Percentiles rank a stretch among this genome's conserved stretches.
phyloP scores from a whole-genome alignment of 1,284 basidiomycete genomes.

The Austroboletus novae-zelandiae region DNA sequence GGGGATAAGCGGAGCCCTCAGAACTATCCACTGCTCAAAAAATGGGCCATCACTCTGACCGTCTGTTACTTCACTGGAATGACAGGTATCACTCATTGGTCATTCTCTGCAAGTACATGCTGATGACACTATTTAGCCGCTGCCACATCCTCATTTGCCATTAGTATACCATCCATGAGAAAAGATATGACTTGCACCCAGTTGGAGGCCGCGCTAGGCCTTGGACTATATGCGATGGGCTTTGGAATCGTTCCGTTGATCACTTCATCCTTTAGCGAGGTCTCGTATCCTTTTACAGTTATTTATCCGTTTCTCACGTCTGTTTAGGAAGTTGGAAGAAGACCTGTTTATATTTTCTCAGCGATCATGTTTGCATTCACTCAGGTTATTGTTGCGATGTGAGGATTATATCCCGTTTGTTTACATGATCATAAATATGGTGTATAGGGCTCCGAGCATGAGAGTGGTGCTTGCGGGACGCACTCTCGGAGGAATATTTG shows the following conservation, averaged over 20 bases:
- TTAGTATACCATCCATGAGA: conserved; percentile 39
- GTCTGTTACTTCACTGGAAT: conserved; percentile 19
- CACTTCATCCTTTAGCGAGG: conserved; percentile 47
- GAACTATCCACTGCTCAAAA: conserved; percentile 19
- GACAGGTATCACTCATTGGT: conserved; percentile 8
- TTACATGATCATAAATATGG: neutral
- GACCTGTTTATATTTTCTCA: conserved; percentile 44
- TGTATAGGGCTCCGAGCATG: conserved; percentile 28
- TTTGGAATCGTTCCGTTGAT: conserved; percentile 47
- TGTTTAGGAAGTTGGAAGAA: conserved; percentile 43
- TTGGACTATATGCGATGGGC: conserved; percentile 43
- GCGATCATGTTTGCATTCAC: conserved; percentile 38
- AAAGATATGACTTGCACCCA: conserved; percentile 38
- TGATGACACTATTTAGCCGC: conserved; percentile 24
- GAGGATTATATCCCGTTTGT: conserved; percentile 16
- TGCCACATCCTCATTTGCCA: conserved; percentile 40
- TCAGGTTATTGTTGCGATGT: conserved; percentile 41
- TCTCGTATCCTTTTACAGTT: conserved; percentile 1
- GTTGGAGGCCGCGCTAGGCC: conserved; percentile 36
- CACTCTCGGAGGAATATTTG: conserved; percentile 24
- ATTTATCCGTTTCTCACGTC: conserved; percentile 34
- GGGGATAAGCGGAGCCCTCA: conserved; percentile 26
- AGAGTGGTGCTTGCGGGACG: conserved; percentile 20
- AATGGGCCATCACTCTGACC: conserved; percentile 28
- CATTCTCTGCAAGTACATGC: neutral